phyloP scores from a whole-genome alignment of 2,329 filamentous ascomycete genomes.

The Fusarium caatingaense region DNA sequence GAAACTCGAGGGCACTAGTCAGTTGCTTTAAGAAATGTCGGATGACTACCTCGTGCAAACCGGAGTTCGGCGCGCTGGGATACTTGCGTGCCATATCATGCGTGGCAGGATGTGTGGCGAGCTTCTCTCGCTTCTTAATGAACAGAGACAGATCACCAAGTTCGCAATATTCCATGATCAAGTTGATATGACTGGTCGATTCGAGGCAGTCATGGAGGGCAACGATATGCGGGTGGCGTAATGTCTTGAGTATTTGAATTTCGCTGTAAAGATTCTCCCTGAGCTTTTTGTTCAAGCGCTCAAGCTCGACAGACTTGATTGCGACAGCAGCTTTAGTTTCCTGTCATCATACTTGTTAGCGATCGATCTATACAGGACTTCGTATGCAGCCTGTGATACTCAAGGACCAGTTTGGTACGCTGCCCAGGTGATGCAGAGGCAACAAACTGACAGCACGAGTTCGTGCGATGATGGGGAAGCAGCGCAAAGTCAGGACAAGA shows the following conservation, averaged over 20 bases:
- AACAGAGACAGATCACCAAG: slow-evolving; percentile 94
- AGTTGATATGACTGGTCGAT: slow-evolving; percentile 86
- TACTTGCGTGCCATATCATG: slow-evolving; percentile 94
- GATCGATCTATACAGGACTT: not conserved
- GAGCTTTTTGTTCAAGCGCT: slow-evolving; percentile 92
- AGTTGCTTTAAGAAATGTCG: slow-evolving; percentile 97
- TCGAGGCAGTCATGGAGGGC: slow-evolving; percentile 95
- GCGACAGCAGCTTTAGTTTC: slow-evolving; percentile 85
- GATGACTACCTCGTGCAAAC: slow-evolving; percentile 95
- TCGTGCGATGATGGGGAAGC: slow-evolving; percentile 19
- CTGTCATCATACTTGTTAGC: slow-evolving; percentile 57
- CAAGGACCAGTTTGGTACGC: slow-evolving; percentile 6
- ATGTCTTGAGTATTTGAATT: slow-evolving; percentile 92
- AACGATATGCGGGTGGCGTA: slow-evolving; percentile 97
- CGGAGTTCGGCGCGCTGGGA: slow-evolving; percentile 82
- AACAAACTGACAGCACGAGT: slow-evolving; percentile 19
- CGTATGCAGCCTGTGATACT: slow-evolving; percentile 8
- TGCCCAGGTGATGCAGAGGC: slow-evolving; percentile 5
- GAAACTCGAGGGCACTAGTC: slow-evolving; percentile 88
- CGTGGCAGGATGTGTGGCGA: slow-evolving; percentile 82
- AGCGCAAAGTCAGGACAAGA: slow-evolving; percentile 12
- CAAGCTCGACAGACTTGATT: slow-evolving; percentile 94
- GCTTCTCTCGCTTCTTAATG: slow-evolving; percentile 90
- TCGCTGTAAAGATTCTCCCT: slow-evolving; percentile 96
- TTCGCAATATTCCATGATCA: slow-evolving; percentile 99